Evolutionary conservation across 495 filamentous ascomycete genomes (phyloP), one percentile per base, ranked within the genome.

Genomic region (Penicillium canescens): DNA sequence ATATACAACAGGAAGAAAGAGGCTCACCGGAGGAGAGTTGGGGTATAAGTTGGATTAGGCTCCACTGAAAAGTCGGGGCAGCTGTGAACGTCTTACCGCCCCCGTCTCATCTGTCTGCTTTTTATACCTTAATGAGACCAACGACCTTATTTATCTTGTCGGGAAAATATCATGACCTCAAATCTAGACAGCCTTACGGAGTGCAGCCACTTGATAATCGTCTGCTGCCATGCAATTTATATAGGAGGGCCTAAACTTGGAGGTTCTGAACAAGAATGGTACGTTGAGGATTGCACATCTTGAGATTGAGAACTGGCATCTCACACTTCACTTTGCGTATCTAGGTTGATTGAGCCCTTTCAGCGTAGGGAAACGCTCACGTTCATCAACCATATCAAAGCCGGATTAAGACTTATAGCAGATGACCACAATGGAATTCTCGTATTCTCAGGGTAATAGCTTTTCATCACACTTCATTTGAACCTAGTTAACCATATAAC

Each of bases 201-300:
- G 4, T 56, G 44, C 48, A 62, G 36, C 11, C 70, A 88, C 58
- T 76, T 93, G 0, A 81, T 94, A 4, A 69, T 93, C 40, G 86
- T 93, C 42, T 91, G 89, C 69, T 90, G 90, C 58, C 90, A 95
- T 65, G 88, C 83, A 0, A 90, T 94, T 31, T 94, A 88, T 76
- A 67, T 79, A 14, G 84, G 86, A 39, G 88, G 87, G 0, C 73
- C 78, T n/a, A 70, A 70, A 3, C 70, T 76, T 5, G 88, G 86
- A 10, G 49, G 62, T 16, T 71, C 79, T 40, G 87, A 89, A 59
- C 52, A 68, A 13, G 87, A 92, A 67, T 92, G 89, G 89, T 84
- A 78, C 46, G 66, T 54, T 13, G 21, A 42, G 18, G 18, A 18
- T 11, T 8, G 20, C 9, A 41, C 14, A 41, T 41, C 18, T 8